phyloP scores from a whole-genome alignment of 768 basidiomycete species.

The Hericium rajendrae region DNA sequence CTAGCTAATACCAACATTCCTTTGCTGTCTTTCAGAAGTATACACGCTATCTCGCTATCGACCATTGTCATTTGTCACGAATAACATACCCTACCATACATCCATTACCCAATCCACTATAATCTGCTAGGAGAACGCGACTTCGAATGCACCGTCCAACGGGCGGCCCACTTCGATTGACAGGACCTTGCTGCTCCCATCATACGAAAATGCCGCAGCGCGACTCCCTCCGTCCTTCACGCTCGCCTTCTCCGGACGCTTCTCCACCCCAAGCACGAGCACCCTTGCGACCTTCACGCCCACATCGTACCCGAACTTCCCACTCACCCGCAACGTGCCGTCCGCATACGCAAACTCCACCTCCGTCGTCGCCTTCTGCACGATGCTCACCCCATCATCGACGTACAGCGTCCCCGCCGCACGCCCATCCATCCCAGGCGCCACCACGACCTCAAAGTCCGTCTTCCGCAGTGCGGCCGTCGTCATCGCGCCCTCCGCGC shows the following conservation, averaged over 20 bases:
- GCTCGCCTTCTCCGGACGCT: slow-evolving; percentile 14
- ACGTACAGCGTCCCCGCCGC: slow-evolving; percentile 49
- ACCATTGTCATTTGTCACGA: neutral
- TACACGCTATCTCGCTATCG: neutral
- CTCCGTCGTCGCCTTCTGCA: slow-evolving; percentile 19
- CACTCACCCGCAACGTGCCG: slow-evolving; percentile 20
- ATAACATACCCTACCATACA: neutral
- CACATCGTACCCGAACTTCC: slow-evolving; percentile 20
- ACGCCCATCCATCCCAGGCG: slow-evolving; percentile 38
- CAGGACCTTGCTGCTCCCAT: slow-evolving; percentile 32
- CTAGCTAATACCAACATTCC: neutral
- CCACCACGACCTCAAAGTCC: slow-evolving; percentile 56
- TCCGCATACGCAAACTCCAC: slow-evolving; percentile 21
- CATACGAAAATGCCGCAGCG: slow-evolving; percentile 22
- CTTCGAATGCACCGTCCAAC: slow-evolving; percentile 25
- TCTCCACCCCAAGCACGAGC: slow-evolving; percentile 22
- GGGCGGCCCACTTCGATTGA: slow-evolving; percentile 31
- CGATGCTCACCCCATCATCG: slow-evolving; percentile 52
- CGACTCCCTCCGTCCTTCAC: slow-evolving; percentile 14
- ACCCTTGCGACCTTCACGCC: slow-evolving; percentile 27
- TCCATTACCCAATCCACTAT: neutral
- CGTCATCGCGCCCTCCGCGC: slow-evolving; percentile 48
- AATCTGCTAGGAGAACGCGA: neutral
- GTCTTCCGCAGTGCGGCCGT: slow-evolving; percentile 42
- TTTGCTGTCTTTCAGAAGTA: neutral